phyloP scores from a whole-genome alignment of 2,329 filamentous ascomycete genomes.

The Aspergillus amoenus region DNA sequence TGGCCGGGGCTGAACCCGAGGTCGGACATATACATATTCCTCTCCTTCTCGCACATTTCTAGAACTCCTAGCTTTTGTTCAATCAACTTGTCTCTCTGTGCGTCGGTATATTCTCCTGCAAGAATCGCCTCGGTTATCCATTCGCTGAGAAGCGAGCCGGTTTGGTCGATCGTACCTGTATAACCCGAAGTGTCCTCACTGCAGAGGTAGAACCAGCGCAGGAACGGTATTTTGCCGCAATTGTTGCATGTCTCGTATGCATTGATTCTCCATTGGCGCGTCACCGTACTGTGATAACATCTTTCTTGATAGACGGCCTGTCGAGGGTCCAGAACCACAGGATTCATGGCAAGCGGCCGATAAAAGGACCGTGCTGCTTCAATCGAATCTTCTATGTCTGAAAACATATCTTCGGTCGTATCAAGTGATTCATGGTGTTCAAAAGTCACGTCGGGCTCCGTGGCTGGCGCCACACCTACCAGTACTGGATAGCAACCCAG shows the following conservation, averaged over 20 bases:
- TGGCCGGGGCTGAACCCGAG: background rate
- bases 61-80: conserved; percentile 39
- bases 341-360: background rate
- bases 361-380: background rate
- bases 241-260: conserved; percentile 55
- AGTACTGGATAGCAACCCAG: conserved; percentile 1
- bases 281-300: conserved; percentile 61
- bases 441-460: background rate
- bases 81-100: conserved; percentile 42
- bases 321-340: background rate
- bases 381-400: background rate
- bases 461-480: background rate
- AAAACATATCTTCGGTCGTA: background rate
- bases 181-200: conserved; percentile 59
- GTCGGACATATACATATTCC: background rate
- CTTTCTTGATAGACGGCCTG: background rate
- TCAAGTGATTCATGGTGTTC: background rate
- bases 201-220: conserved; percentile 75
- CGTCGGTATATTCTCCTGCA: conserved; percentile 42
- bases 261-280: conserved; percentile 55
- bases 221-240: conserved; percentile 56
- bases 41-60: conserved; percentile 24
- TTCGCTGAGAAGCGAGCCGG: conserved; percentile 30
- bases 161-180: conserved; percentile 26
- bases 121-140: conserved; percentile 45